A percentile compares a stretch with the other conserved stretches of the same genome.
These are phyloP conservation scores for Lithohypha guttulata DNA, from an alignment of 2,329 filamentous ascomycete species.

Conservation along the genomic window DNA sequence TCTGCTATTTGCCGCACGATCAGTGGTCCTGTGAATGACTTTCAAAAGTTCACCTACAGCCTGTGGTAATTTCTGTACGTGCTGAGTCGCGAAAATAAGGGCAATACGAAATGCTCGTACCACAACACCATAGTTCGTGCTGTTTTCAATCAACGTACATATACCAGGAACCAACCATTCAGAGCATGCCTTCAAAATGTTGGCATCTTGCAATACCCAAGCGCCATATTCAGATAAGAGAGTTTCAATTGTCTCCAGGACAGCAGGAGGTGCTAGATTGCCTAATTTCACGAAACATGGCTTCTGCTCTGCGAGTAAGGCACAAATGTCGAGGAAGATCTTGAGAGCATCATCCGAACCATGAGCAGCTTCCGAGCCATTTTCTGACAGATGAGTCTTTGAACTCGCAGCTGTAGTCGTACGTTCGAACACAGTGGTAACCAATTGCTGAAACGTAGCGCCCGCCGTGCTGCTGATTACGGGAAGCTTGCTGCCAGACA, in stretches of 20 bases:
- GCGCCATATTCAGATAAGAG: constrained; percentile 75
- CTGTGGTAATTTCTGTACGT: not conserved
- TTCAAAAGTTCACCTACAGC: not conserved
- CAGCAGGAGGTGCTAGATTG: constrained; percentile 68
- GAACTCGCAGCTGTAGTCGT: constrained; percentile 62
- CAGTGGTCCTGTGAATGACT: constrained; percentile 38
- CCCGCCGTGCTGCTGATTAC: constrained; percentile 93
- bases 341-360: constrained; percentile 15
- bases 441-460: constrained; percentile 88
- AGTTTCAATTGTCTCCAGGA: constrained; percentile 84
- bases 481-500: constrained; percentile 84
- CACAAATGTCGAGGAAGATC: constrained; percentile 74
- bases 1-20: constrained; percentile 62
- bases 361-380: constrained; percentile 5
- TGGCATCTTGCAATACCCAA: constrained; percentile 66
- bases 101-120: constrained; percentile 9
- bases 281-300: constrained; percentile 73
- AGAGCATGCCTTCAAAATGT: constrained; percentile 70
- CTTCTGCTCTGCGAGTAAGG: constrained; percentile 73
- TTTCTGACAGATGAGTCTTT: not conserved
- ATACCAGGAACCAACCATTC: constrained; percentile 37
- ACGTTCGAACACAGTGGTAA: constrained; percentile 88
- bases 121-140: constrained; percentile 15
- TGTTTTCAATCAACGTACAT: constrained; percentile 12
- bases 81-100: constrained; percentile 6